Conservation (phyloP, 306 rosid genomes). For the Heteromeles arbutifolia region DNA sequence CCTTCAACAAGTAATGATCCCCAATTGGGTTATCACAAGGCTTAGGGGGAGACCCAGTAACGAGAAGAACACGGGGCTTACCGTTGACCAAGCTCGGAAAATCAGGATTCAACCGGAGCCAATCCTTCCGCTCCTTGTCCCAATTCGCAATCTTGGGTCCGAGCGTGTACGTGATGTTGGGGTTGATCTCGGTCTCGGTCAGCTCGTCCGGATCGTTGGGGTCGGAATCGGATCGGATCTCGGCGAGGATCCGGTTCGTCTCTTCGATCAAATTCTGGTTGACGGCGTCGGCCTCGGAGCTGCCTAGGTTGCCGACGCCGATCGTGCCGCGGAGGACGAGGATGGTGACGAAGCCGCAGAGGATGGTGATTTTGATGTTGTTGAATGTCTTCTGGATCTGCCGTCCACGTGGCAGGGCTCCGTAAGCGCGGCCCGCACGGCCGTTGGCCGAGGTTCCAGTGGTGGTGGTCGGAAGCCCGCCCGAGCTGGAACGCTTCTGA, state of each 20-base stretch:
- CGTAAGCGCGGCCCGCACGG: slow-evolving; percentile 11
- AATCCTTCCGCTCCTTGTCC: slow-evolving; percentile 51
- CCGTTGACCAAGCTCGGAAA: slow-evolving; percentile 60
- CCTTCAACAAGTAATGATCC: slow-evolving; percentile 80
- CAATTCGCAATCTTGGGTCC: slow-evolving; percentile 73
- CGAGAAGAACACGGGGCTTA: slow-evolving; percentile 74
- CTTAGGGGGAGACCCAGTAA: slow-evolving; percentile 90
- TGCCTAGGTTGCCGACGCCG: slow-evolving; percentile 63
- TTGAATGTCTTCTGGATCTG: slow-evolving; percentile 89
- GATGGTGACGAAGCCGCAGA: slow-evolving; percentile 94
- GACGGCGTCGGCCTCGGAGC: slow-evolving; percentile 65
- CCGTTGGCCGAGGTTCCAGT: slow-evolving; percentile 26
- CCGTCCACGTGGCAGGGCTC: slow-evolving; percentile 58
- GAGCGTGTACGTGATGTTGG: slow-evolving; percentile 63
- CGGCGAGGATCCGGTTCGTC: slow-evolving; percentile 81
- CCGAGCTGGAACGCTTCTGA: slow-evolving; percentile 40
- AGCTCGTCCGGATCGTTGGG: slow-evolving; percentile 57
- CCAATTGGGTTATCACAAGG: slow-evolving; percentile 97
- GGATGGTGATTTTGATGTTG: slow-evolving; percentile 82
- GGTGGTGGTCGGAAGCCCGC: slow-evolving; percentile 23
- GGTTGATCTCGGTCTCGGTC: slow-evolving; percentile 37
- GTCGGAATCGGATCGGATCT: slow-evolving; percentile 89
- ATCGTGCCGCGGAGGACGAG: slow-evolving; percentile 95
- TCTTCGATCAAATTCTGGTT: slow-evolving; percentile 66
- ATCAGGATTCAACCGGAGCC: slow-evolving; percentile 64